These are phyloP conservation scores for Lentithecium fluviatile DNA, from an alignment of 495 filamentous ascomycete species.

Conservation along the genomic window DNA sequence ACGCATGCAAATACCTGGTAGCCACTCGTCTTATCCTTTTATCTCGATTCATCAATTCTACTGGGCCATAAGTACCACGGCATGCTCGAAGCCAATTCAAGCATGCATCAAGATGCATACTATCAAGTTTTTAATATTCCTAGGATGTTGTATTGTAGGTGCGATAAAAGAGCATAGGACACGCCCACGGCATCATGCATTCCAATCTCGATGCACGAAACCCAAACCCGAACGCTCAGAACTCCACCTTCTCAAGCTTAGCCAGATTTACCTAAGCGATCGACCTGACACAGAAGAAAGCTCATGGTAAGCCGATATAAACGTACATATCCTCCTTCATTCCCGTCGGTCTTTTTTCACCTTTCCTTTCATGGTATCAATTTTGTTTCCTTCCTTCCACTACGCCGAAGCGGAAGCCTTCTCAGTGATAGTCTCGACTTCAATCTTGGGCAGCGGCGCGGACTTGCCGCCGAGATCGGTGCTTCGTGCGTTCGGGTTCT, in stretches of 20 bases:
- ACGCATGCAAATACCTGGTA: background rate
- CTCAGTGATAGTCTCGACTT: slow-evolving; percentile 43
- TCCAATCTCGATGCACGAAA: background rate
- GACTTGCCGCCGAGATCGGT: slow-evolving; percentile 75
- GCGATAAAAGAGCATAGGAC: background rate
- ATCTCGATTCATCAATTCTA: too few species aligned
- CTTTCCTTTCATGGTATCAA: slow-evolving; percentile 19
- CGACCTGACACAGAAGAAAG: background rate
- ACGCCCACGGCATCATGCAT: background rate
- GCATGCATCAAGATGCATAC: background rate
- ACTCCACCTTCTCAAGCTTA: background rate
- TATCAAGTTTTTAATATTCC: background rate
- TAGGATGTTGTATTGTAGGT: background rate
- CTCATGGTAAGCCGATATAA: background rate
- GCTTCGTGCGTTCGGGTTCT: slow-evolving; percentile 73
- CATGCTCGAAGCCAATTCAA: background rate
- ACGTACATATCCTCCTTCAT: slow-evolving; percentile 2
- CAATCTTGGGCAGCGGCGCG: slow-evolving; percentile 51
- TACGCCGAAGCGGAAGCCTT: slow-evolving; percentile 21
- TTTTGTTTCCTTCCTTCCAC: slow-evolving; percentile 5
- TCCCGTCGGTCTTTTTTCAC: background rate
- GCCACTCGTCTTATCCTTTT: too few species aligned
- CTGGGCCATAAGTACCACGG: too few species aligned
- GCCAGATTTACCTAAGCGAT: background rate
- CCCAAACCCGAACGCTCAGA: background rate